phyloP scores from a whole-genome alignment of 768 basidiomycete species.

The Kwoniella sp. region DNA sequence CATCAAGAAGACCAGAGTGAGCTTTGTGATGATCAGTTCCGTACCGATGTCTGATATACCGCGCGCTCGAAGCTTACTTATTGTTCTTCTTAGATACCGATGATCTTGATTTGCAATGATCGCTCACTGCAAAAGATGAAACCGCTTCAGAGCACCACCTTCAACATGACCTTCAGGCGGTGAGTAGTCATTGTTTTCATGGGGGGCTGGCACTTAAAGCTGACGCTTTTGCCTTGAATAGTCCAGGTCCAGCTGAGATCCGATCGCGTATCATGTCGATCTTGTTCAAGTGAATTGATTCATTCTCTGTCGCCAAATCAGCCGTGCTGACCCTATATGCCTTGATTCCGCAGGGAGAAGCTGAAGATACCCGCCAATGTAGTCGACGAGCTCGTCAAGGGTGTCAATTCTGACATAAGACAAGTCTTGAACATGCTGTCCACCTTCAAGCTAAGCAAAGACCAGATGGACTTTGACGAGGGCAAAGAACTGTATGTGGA shows the following conservation, averaged over 20 bases:
- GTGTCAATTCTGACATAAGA: constrained; percentile 92
- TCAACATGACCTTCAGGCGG: constrained; percentile 75
- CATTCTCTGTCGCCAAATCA: neutral
- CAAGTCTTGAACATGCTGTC: constrained; percentile 96
- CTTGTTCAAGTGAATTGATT: constrained; percentile 74
- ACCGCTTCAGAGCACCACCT: constrained; percentile 74
- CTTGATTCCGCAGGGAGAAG: constrained; percentile 68
- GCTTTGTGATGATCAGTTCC: constrained; percentile 18
- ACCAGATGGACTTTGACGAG: constrained; percentile 85
- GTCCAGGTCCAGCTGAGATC: constrained; percentile 74
- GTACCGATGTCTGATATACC: neutral
- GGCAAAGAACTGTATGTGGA: constrained; percentile 79
- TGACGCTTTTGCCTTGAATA: constrained; percentile 52
- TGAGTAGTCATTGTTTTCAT: constrained; percentile 54
- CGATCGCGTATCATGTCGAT: constrained; percentile 88
- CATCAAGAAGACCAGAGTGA: constrained; percentile 88
- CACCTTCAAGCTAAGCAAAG: constrained; percentile 82
- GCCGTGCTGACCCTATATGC: neutral
- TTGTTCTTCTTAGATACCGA: constrained; percentile 69
- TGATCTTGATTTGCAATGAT: constrained; percentile 98
- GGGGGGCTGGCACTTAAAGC: constrained; percentile 14
- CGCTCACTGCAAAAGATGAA: constrained; percentile 83
- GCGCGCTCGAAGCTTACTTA: neutral
- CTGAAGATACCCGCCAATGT: constrained; percentile 90
- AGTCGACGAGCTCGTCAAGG: constrained; percentile 83